Evolutionary conservation across 148 eudicot genomes (phyloP), one percentile per base, ranked within the genome.

Genomic region (Persicaria maculosa): DNA sequence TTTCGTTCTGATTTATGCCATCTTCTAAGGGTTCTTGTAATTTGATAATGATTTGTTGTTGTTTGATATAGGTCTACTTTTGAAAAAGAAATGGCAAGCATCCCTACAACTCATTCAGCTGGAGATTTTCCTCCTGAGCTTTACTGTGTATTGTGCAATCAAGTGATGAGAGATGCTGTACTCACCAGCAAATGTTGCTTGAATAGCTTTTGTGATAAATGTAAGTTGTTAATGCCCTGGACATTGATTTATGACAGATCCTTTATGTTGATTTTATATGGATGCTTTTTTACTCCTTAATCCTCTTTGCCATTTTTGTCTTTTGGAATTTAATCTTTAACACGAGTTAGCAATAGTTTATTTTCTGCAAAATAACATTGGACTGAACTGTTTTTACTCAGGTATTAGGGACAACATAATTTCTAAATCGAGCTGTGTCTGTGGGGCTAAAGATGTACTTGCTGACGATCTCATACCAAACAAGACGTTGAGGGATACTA

Each of bases 111-210:
- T 58, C 85, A 90, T 55, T 79, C 89, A 65, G 76, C 82, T 58
- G 90, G 89, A 64, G 89, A 95, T 74, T 85, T 95, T 72, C 98
- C 98, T 50, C 97, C 91, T 10, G 98, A 95, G 79, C 92, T 92
- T 79, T 90, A 79, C 76, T 92, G 98, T 72, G 93, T 93, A 1
- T 74, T 95, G 74, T 95, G 98, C 76, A 90, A 88, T 83, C 85
- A 90, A 83, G 98, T 92, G 70, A 95, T 95, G 93, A 92, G 92
- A 77, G 97, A 95, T 81, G 98, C 98, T 54, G 96, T 88, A 0
- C 81, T 95, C 45, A 88, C 97, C 17, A 88, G 97, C 89, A 95
- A 87, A 82, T 95, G 98, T 75, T 92, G 98, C 75, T 92, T 90
- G 48, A 80, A 75, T 5, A 95, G 97, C 54, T 95, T 87, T 69